Evolutionary conservation across 495 filamentous ascomycete species (phyloP).

Genomic region (Aspergillus coremiiformis): DNA sequence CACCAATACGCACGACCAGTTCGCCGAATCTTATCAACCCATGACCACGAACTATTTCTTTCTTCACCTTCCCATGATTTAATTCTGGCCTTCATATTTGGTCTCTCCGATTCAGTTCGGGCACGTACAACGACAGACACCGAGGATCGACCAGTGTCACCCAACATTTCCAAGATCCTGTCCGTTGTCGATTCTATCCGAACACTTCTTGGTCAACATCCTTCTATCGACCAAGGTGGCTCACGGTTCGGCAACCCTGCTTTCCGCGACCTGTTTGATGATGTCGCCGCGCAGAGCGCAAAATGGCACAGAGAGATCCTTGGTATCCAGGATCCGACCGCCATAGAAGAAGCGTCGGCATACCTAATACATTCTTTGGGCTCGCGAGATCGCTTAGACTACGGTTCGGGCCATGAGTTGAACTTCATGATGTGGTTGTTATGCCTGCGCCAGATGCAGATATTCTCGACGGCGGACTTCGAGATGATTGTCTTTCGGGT

Average conservation of each 20-base stretch:
- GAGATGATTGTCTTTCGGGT: conserved; percentile 63
- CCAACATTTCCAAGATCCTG: conserved; percentile 57
- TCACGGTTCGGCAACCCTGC: conserved; percentile 92
- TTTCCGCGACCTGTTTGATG: conserved; percentile 78
- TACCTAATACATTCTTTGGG: conserved; percentile 83
- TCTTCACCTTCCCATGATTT: conserved; percentile 70
- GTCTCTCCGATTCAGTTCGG: conserved; percentile 72
- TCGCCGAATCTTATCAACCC: conserved; percentile 68
- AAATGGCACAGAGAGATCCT: conserved; percentile 40
- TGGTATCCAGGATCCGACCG: conserved; percentile 44
- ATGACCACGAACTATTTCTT: conserved; percentile 77
- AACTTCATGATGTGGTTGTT: conserved; percentile 95
- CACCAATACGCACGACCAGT: conserved; percentile 57
- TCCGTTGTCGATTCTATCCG: conserved; percentile 61
- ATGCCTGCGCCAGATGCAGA: conserved; percentile 72
- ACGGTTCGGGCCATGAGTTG: conserved; percentile 93
- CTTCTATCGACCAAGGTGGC: conserved; percentile 74
- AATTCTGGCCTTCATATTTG: conserved; percentile 75
- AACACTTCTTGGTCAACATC: conserved; percentile 53
- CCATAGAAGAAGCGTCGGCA: conserved; percentile 61
- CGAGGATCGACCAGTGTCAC: conserved; percentile 45
- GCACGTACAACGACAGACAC: conserved; percentile 66
- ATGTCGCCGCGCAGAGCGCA: conserved; percentile 45
- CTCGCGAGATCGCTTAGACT: conserved; percentile 84
- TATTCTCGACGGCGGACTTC: conserved; percentile 60